Evolutionary conservation across 2,329 filamentous ascomycete species (phyloP), one percentile per base, ranked within the genome.

Genomic region (Gaeumannomyces sp.): DNA sequence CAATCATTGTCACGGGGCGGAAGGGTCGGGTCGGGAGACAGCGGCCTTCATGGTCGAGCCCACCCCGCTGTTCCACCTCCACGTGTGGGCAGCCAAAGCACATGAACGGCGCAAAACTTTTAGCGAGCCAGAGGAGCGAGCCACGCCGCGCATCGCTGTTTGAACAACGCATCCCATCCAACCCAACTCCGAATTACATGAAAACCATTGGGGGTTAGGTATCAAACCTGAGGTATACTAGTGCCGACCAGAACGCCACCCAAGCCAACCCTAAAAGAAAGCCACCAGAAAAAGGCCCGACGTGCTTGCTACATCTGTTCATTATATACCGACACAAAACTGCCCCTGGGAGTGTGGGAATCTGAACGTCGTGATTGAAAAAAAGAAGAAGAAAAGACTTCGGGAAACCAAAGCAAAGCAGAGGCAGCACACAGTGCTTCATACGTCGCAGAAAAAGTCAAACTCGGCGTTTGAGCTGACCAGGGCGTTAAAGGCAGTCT

Each of bases 401-500:
- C 19, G 14, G 7, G 45, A 8, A 22, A 22, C 45, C 22, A 25
- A 4, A 8, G 7, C 7, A 53, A 53, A 25, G n/a, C 45, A 7
- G n/a, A n/a, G 11, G 45, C 19, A 53, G 14, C 45, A 53, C n/a
- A 25, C 28, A 25, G 11, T 27, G 28, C 22, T 56, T 74, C 69
- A 78, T 61, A 75, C 59, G 45, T 81, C 78, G 69, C 80, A 83
- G 66, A 81, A 81, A 66, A 78, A 78, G 65, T 81, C 77, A 67
- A 81, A 81, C 28, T 81, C 72, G 35, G 74, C 75, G 63, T 77
- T 76, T 10, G 77, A 76, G 64, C 75, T 78, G 38, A 76, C 74
- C 56, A 81, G 70, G 19, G 69, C 68, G 6, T 69, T 66, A 53
- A 72, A 76, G 22, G 70, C 71, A n/a, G 73, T 72, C 8, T 74